Conservation (phyloP, 345 rosid genomes). For the Clarkia xantiana region DNA sequence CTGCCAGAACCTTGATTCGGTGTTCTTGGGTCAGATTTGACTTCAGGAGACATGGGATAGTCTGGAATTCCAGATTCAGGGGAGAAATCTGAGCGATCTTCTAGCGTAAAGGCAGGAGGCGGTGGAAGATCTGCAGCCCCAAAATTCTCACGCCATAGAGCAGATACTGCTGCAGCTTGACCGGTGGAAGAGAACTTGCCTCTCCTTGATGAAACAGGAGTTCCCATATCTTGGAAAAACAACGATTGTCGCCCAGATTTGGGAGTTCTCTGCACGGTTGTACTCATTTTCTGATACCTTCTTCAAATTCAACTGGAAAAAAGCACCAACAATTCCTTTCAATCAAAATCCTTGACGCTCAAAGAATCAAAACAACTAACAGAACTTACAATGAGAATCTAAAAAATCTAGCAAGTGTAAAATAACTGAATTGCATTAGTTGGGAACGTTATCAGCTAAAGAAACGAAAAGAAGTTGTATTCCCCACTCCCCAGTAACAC, state of each 20-base stretch:
- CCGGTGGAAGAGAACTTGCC: conserved; percentile 73
- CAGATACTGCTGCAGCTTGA: conserved; percentile 87
- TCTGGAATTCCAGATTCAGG: conserved; percentile 79
- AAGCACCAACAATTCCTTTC: too few species aligned
- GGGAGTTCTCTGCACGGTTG: conserved; percentile 49
- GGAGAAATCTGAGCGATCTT: conserved; percentile 80
- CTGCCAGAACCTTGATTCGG: conserved; percentile 37
- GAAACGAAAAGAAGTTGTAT: too few species aligned
- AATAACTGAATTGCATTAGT: too few species aligned
- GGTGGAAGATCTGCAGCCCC: conserved; percentile 92
- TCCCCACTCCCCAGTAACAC: too few species aligned
- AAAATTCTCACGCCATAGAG: conserved; percentile 90
- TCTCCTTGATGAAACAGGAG: conserved; percentile 65
- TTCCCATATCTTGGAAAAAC: conserved; percentile 77
- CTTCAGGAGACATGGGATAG: conserved; percentile 56
- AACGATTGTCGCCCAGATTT: conserved; percentile 69
- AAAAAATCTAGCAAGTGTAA: too few species aligned
- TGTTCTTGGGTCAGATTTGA: conserved; percentile 45
- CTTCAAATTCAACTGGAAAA: neutral
- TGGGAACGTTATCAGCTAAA: too few species aligned
- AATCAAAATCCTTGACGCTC: too few species aligned
- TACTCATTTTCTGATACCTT: conserved; percentile 30
- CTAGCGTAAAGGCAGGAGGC: conserved; percentile 77
- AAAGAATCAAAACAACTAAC: too few species aligned
- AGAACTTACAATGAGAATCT: too few species aligned